phyloP scores from a whole-genome alignment of 345 rosid genomes.

The Carallia brachiata region DNA sequence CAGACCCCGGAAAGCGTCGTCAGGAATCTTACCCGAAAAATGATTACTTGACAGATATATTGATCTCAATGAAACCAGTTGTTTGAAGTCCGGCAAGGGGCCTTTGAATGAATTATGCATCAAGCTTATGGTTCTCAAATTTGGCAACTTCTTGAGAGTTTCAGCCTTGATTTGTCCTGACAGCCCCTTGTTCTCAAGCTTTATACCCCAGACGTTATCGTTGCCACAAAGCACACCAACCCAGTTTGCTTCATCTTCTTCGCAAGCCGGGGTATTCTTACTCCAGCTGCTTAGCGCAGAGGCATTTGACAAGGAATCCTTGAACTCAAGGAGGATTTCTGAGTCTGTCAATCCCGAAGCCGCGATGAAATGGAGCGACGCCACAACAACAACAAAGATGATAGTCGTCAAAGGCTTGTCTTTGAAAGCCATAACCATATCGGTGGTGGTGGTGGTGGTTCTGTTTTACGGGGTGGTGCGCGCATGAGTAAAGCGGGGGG shows the following conservation, averaged over 20 bases:
- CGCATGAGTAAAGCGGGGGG: conserved; percentile 46
- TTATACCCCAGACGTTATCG: conserved; percentile 55
- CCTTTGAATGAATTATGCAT: conserved; percentile 61
- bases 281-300: conserved; percentile 45
- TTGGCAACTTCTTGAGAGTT: conserved; percentile 32
- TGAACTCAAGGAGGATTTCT: conserved; percentile 57
- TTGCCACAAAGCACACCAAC: conserved; percentile 51
- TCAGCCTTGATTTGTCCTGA: conserved; percentile 48
- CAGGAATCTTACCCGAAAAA: conserved; percentile 55
- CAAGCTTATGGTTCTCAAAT: conserved; percentile 56
- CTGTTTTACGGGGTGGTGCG: conserved; percentile 17
- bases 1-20: conserved; percentile 59
- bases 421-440: conserved; percentile 23
- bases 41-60: conserved; percentile 58
- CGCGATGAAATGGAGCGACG: conserved; percentile 14
- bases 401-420: neutral
- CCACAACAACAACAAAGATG: neutral
- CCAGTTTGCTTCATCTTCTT: conserved; percentile 43
- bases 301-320: conserved; percentile 40
- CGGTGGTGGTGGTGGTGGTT: no score
- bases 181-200: conserved; percentile 58
- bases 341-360: conserved; percentile 37
- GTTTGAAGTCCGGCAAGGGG: conserved; percentile 53
- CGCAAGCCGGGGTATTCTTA: conserved; percentile 35
- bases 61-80: conserved; percentile 47